Evolutionary conservation across 352 stramenopile genomes (phyloP).

Genomic region (Globisporangium ultimum): DNA sequence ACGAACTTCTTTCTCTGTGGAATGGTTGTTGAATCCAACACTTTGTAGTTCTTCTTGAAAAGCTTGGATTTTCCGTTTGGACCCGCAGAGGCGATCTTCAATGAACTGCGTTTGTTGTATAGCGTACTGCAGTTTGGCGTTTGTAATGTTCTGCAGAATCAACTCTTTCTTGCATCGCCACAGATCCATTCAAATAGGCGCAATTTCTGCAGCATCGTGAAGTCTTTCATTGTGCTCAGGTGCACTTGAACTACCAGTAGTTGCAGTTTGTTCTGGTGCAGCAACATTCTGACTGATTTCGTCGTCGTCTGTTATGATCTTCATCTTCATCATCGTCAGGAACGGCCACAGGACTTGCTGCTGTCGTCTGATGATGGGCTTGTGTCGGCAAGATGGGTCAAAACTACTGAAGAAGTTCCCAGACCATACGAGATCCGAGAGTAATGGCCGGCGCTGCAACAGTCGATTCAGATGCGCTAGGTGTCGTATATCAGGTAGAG

Average conservation of each 20-base stretch:
- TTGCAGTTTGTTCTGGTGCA: neutral
- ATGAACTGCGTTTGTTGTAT: constrained; percentile 17
- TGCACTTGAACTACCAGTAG: no score
- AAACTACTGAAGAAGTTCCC: no score
- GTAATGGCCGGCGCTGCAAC: no score
- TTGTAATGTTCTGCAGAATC: constrained; percentile 15
- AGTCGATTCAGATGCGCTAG: no score
- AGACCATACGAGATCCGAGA: no score
- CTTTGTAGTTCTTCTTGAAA: constrained; percentile 15
- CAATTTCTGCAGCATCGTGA: constrained; percentile 2
- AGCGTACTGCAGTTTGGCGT: constrained; percentile 18
- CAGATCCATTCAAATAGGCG: constrained; percentile 2
- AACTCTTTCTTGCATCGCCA: constrained; percentile 18
- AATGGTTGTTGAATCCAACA: neutral
- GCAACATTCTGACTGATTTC: constrained; percentile 3
- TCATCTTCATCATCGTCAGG: constrained; percentile 13
- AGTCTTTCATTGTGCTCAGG: no score
- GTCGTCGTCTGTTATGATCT: constrained; percentile 7
- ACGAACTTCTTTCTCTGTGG: constrained; percentile 1
- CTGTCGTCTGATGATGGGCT: no score
- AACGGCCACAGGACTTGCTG: neutral
- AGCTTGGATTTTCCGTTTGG: constrained; percentile 21
- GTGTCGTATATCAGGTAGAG: no score
- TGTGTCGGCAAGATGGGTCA: no score
- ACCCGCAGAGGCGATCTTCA: constrained; percentile 18